phyloP scores from a whole-genome alignment of 805 yeast species.

The Kodamaea hsintzibuensis region DNA sequence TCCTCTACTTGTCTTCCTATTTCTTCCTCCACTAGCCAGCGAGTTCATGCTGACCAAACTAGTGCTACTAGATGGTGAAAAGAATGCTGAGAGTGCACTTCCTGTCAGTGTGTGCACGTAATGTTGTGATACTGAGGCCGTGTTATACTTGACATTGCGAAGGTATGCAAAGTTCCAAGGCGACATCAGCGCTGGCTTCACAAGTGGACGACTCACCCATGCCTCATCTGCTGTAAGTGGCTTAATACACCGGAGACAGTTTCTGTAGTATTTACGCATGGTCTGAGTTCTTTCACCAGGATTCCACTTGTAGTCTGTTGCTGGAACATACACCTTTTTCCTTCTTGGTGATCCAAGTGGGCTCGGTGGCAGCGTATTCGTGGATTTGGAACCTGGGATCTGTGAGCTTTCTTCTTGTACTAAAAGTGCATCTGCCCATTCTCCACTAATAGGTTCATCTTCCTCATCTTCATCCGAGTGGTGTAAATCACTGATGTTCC shows the following conservation, averaged over 20 bases:
- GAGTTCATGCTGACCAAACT: conserved; percentile 20
- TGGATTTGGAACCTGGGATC: background rate
- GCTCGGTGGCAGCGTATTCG: background rate
- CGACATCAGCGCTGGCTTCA: conserved; percentile 34
- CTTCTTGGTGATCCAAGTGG: conserved; percentile 1
- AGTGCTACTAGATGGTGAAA: conserved; percentile 15
- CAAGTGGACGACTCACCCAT: conserved; percentile 52
- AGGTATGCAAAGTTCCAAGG: conserved; percentile 23
- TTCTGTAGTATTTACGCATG: conserved; percentile 45
- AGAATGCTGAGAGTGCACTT: conserved; percentile 6
- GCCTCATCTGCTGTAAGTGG: conserved; percentile 51
- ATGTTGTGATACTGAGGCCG: background rate
- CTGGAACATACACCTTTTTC: conserved; percentile 3
- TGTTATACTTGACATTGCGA: conserved; percentile 18
- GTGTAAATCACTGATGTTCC: conserved; percentile 27
- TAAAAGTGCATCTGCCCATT: background rate
- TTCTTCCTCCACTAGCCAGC: conserved; percentile 2
- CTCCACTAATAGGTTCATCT: conserved; percentile 15
- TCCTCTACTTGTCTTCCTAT: conserved; percentile 4
- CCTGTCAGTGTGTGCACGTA: background rate
- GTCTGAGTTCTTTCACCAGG: conserved; percentile 42
- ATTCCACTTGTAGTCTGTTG: conserved; percentile 35
- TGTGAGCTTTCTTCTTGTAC: background rate
- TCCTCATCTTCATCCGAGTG: conserved; percentile 32
- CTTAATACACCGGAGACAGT: conserved; percentile 57